A percentile compares a stretch with the other conserved stretches of the same genome.
Conservation (phyloP, 176 grass and related monocot genomes). For the Hyparrhenia diplandra region DNA sequence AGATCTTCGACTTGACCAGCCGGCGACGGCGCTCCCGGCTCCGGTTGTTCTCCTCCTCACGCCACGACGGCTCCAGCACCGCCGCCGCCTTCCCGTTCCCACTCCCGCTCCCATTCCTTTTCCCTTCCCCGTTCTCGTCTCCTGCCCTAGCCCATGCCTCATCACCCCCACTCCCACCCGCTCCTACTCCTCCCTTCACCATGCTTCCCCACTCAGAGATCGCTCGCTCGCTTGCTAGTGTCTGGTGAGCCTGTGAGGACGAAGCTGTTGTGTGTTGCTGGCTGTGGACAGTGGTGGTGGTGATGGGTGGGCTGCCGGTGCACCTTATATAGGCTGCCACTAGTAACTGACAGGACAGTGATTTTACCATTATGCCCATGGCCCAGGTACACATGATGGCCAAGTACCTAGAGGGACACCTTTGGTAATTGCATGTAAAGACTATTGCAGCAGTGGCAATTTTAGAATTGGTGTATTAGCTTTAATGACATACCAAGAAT, state of each 20-base stretch:
- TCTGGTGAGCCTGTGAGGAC: not conserved
- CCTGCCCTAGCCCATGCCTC: not conserved
- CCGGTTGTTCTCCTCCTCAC: constrained; percentile 85
- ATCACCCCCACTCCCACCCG: not conserved
- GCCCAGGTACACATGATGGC: too few relatives aligned
- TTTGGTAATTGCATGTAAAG: not conserved
- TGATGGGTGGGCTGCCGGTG: not conserved
- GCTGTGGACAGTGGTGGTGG: not conserved
- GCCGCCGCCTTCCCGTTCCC: not conserved
- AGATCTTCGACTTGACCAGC: constrained; percentile 53
- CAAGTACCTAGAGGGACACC: not conserved
- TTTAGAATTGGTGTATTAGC: not conserved
- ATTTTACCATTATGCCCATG: not conserved
- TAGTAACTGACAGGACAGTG: not conserved
- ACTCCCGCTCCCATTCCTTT: not conserved
- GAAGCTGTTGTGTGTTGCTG: not conserved
- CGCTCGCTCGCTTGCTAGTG: not conserved
- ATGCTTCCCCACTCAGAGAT: not conserved
- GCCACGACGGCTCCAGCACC: too few relatives aligned
- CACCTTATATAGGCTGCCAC: not conserved
- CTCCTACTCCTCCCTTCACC: constrained; percentile 7
- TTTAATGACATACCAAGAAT: not conserved
- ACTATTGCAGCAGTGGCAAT: too few relatives aligned
- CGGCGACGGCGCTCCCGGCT: constrained; percentile 47
- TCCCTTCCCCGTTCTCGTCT: too few relatives aligned